Percentiles rank a stretch among this genome's conserved stretches.
These are phyloP conservation scores for Phyllosticta ampelicida DNA, from an alignment of 2,329 filamentous ascomycete species.

Conservation along the genomic window DNA sequence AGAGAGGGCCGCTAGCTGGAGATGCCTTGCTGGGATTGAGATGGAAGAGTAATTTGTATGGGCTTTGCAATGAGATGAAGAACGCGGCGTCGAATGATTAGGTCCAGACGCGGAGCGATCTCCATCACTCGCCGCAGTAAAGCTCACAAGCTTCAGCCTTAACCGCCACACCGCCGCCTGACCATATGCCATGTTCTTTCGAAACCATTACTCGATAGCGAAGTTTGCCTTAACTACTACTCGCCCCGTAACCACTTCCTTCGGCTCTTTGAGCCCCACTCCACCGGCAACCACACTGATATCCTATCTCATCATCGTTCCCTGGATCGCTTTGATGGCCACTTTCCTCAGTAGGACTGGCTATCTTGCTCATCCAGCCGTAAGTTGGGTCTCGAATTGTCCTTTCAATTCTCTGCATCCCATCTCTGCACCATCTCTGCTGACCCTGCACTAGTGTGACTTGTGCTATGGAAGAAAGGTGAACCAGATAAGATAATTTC, in stretches of 20 bases:
- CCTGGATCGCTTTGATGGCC: background rate
- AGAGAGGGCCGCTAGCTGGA: background rate
- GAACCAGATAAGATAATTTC: background rate
- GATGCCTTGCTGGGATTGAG: background rate
- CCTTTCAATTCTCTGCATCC: background rate
- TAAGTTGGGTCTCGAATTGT: background rate
- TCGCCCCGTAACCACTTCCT: background rate
- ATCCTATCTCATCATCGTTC: background rate
- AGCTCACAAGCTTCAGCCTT: background rate
- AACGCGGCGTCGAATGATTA: background rate
- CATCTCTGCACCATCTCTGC: background rate
- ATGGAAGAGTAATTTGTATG: background rate
- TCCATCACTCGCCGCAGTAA: background rate
- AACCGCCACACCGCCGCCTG: background rate
- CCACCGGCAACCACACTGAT: background rate
- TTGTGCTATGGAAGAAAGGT: conserved; percentile 9
- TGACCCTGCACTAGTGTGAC: conserved; percentile 1
- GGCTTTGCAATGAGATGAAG: background rate
- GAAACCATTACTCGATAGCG: background rate
- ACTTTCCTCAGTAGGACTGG: background rate
- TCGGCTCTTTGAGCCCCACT: background rate
- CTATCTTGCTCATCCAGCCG: conserved; percentile 3
- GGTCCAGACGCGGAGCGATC: background rate
- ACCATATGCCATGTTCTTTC: background rate
- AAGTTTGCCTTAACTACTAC: background rate